Evolutionary conservation across 805 yeast genomes (phyloP).

Genomic region (Starmerella floris): DNA sequence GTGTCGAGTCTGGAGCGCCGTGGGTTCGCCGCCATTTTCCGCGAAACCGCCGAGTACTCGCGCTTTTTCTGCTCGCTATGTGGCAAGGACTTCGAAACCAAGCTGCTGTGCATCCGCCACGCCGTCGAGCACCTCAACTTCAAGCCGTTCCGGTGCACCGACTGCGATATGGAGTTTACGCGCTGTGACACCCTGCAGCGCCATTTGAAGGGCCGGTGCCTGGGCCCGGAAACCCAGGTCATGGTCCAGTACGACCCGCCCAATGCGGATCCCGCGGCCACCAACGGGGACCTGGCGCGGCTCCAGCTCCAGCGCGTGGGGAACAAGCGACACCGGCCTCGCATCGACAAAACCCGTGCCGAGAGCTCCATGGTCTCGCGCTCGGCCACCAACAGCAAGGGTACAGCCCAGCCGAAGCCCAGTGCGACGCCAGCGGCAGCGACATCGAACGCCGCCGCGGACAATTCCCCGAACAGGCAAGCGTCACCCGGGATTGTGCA

Average conservation of each 20-base stretch:
- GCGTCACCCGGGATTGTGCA: no score
- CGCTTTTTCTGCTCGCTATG: conserved; percentile 8
- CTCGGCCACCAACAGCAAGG: no score
- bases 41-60: background rate
- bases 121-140: conserved; percentile 10
- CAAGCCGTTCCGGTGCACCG: conserved; percentile 11
- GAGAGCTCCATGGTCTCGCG: no score
- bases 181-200: conserved; percentile 12
- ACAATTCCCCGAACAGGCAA: no score
- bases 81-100: conserved; percentile 5
- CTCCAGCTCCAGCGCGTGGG: background rate
- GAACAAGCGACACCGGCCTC: background rate
- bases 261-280: background rate
- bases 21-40: conserved; percentile 5
- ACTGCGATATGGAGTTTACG: conserved; percentile 7
- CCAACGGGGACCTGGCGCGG: background rate
- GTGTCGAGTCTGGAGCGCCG: conserved; percentile 1
- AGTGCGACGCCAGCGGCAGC: no score
- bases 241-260: background rate
- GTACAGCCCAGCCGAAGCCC: no score
- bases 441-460: no score
- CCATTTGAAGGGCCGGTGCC: conserved; percentile 9
- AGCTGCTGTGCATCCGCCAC: conserved; percentile 9
- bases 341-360: conserved; percentile 1
- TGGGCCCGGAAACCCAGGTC: conserved; percentile 3